These are phyloP conservation scores for Rhizophora mangle DNA, from an alignment of 345 rosid species.

Conservation along the genomic window DNA sequence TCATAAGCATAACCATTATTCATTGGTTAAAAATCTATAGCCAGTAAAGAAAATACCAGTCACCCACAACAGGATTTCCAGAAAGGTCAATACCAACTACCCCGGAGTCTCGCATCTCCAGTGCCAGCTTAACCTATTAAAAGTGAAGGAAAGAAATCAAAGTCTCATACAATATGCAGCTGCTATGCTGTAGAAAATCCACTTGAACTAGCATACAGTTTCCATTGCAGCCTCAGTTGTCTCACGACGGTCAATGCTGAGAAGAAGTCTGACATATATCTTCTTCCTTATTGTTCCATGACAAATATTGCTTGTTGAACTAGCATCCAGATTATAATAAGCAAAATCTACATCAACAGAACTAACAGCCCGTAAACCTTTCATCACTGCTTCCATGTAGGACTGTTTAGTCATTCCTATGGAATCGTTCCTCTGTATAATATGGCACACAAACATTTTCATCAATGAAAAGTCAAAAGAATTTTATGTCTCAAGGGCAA, in stretches of 20 bases:
- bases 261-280: slow-evolving; percentile 85
- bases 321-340: slow-evolving; percentile 20
- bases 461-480: neutral
- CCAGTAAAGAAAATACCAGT: slow-evolving; percentile 50
- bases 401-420: slow-evolving; percentile 91
- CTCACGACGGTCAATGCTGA: slow-evolving; percentile 94
- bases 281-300: slow-evolving; percentile 48
- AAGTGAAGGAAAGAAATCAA: slow-evolving; percentile 3
- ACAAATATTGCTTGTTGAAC: slow-evolving; percentile 21
- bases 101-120: slow-evolving; percentile 72
- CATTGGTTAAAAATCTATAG: neutral
- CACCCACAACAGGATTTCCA: slow-evolving; percentile 82
- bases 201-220: slow-evolving; percentile 54
- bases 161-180: slow-evolving; percentile 5
- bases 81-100: slow-evolving; percentile 93
- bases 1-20: neutral
- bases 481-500: neutral
- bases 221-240: slow-evolving; percentile 82
- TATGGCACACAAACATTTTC: slow-evolving; percentile 13
- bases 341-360: slow-evolving; percentile 59
- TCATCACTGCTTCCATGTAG: slow-evolving; percentile 87
- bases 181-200: neutral
- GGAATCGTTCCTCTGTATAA: slow-evolving; percentile 63
- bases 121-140: slow-evolving; percentile 76
- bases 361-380: slow-evolving; percentile 60